phyloP scores from a whole-genome alignment of 441 rosid species.

The Metrosideros polymorpha region DNA sequence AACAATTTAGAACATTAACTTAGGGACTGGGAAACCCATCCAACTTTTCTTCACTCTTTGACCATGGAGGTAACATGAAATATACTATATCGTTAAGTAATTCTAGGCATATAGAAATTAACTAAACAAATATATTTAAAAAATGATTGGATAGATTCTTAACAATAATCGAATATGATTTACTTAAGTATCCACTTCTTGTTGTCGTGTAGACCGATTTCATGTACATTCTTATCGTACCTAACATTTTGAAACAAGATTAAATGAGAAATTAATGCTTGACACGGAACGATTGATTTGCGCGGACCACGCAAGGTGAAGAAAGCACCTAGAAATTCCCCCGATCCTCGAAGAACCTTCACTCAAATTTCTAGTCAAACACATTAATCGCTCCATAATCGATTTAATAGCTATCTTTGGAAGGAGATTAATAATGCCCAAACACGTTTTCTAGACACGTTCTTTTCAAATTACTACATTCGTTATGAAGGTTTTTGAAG shows the following conservation, averaged over 20 bases:
- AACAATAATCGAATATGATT: background rate
- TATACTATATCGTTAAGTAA: background rate
- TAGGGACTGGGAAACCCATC: background rate
- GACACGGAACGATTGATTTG: background rate
- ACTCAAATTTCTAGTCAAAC: background rate
- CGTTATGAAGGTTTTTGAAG: background rate
- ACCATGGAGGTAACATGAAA: background rate
- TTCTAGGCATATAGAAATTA: background rate
- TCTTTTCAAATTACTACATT: background rate
- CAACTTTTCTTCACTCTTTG: background rate
- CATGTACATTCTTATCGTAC: background rate
- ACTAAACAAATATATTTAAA: accelerated
- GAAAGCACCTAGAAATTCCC: background rate
- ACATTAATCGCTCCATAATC: background rate
- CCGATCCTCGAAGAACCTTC: background rate
- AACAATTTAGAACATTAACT: background rate
- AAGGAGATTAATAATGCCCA: background rate
- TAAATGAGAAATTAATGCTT: background rate
- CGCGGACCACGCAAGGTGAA: accelerated
- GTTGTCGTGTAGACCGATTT: accelerated
- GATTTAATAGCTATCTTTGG: background rate
- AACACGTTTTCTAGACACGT: background rate
- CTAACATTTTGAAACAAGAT: background rate
- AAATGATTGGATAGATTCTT: background rate
- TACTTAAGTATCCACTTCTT: background rate